A percentile compares a stretch with the other conserved stretches of the same genome.
phyloP scores from a whole-genome alignment of 208 protist species.

The Wallacemonas sp. region DNA sequence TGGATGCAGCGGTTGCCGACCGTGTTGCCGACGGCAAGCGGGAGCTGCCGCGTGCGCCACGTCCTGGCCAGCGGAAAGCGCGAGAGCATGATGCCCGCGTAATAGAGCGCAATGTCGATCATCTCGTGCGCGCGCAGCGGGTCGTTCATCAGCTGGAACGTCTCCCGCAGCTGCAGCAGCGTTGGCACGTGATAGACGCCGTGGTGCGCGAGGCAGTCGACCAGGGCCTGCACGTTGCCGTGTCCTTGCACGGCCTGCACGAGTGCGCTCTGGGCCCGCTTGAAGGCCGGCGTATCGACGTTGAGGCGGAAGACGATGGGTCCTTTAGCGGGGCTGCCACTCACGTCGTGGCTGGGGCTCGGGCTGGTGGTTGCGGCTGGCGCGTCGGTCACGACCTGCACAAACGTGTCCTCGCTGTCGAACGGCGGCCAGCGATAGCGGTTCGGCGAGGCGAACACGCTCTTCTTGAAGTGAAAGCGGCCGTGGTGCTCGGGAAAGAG shows the following conservation, averaged over 20 bases:
- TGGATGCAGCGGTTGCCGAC: constrained; percentile 58
- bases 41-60: constrained; percentile 53
- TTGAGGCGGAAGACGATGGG: constrained; percentile 29
- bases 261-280: constrained; percentile 45
- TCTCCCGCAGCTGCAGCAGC: constrained; percentile 55
- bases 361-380: constrained; percentile 3
- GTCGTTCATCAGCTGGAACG: constrained; percentile 70
- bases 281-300: constrained; percentile 43
- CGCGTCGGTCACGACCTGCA: constrained; percentile 28
- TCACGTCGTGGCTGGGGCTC: background rate
- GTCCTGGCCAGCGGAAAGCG: constrained; percentile 58
- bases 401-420: constrained; percentile 53
- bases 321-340: background rate
- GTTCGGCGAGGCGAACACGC: constrained; percentile 73
- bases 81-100: constrained; percentile 66
- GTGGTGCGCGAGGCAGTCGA: constrained; percentile 45
- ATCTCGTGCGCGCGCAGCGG: constrained; percentile 51
- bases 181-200: constrained; percentile 84
- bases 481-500: constrained; percentile 64
- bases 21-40: constrained; percentile 17
- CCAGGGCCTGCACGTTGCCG: constrained; percentile 47
- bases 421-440: constrained; percentile 80
- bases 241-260: constrained; percentile 26
- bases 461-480: constrained; percentile 50
- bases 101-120: constrained; percentile 80